These are phyloP conservation scores for Omphalotus guepiniiformis DNA, from an alignment of 768 basidiomycete species.

Conservation along the genomic window DNA sequence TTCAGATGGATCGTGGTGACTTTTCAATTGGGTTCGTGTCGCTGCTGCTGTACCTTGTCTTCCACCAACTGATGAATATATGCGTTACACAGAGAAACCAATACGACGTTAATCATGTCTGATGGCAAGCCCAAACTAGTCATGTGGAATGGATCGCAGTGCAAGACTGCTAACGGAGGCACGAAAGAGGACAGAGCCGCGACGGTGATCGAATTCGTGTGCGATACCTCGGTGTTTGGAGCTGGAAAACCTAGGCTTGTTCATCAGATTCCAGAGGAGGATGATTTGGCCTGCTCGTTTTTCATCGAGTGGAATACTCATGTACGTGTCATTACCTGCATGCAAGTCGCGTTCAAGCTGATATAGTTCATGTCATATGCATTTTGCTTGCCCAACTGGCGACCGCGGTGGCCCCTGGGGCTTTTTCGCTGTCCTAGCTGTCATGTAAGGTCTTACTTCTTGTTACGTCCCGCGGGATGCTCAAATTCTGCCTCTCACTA, in stretches of 20 bases:
- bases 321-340: constrained; percentile 36
- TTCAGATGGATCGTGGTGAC: constrained; percentile 58
- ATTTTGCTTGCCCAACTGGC: constrained; percentile 73
- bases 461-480: constrained; percentile 1
- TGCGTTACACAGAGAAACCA: constrained; percentile 41
- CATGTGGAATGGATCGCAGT: constrained; percentile 61
- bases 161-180: constrained; percentile 39
- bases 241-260: constrained; percentile 52
- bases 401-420: constrained; percentile 49
- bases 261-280: constrained; percentile 61
- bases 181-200: constrained; percentile 45
- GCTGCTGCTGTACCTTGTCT: background rate
- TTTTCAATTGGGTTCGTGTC: constrained; percentile 65
- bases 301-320: constrained; percentile 83
- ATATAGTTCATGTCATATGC: constrained; percentile 1
- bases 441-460: constrained; percentile 44
- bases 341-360: constrained; percentile 4
- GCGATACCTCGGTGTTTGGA: constrained; percentile 61
- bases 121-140: constrained; percentile 40
- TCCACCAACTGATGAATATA: background rate
- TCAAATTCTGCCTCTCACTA: constrained; percentile 21
- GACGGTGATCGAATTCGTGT: constrained; percentile 72
- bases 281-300: constrained; percentile 68
- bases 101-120: constrained; percentile 49
- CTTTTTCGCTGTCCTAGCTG: constrained; percentile 49